Evolutionary conservation across 768 basidiomycete species (phyloP).

Genomic region (Pholiota microspora): DNA sequence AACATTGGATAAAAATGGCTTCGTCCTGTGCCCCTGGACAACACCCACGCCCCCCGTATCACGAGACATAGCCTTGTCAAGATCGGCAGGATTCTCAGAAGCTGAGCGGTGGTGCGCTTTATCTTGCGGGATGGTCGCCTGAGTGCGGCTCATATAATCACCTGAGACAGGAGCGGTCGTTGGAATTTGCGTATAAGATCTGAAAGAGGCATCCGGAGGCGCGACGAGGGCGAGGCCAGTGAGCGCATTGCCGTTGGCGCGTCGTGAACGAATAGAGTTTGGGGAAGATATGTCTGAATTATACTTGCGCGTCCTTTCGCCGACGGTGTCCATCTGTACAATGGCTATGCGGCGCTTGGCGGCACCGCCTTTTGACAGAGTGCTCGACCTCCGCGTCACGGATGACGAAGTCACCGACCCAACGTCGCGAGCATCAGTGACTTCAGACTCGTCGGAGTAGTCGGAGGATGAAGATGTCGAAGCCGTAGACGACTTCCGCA

Average conservation of each 20-base stretch:
- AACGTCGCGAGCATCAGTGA: conserved; percentile 25
- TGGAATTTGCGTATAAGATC: conserved; percentile 51
- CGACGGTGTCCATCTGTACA: conserved; percentile 52
- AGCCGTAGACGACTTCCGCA: conserved; percentile 27
- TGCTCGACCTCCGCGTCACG: conserved; percentile 42
- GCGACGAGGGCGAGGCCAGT: conserved; percentile 65
- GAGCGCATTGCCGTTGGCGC: conserved; percentile 38
- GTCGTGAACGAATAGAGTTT: conserved; percentile 35
- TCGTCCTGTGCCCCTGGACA: conserved; percentile 14
- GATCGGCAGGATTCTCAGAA: conserved; percentile 38
- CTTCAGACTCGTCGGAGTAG: conserved; percentile 47
- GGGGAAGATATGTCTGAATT: conserved; percentile 26
- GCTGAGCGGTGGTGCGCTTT: conserved; percentile 43
- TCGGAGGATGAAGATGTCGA: conserved; percentile 46
- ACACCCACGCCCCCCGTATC: conserved; percentile 49
- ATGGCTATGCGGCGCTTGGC: conserved; percentile 70
- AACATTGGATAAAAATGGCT: conserved; percentile 11
- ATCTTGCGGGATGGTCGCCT: conserved; percentile 19
- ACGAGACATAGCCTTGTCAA: conserved; percentile 28
- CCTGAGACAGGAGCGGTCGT: conserved; percentile 41
- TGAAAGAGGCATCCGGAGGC: conserved; percentile 65
- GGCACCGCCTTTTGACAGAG: conserved; percentile 55
- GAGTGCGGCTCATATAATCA: conserved; percentile 17
- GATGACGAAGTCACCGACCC: conserved; percentile 25
- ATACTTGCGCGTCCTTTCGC: conserved; percentile 25